Evolutionary conservation across 176 grass and related monocot genomes (phyloP).

Genomic region (Hsuehochloa calcarea): DNA sequence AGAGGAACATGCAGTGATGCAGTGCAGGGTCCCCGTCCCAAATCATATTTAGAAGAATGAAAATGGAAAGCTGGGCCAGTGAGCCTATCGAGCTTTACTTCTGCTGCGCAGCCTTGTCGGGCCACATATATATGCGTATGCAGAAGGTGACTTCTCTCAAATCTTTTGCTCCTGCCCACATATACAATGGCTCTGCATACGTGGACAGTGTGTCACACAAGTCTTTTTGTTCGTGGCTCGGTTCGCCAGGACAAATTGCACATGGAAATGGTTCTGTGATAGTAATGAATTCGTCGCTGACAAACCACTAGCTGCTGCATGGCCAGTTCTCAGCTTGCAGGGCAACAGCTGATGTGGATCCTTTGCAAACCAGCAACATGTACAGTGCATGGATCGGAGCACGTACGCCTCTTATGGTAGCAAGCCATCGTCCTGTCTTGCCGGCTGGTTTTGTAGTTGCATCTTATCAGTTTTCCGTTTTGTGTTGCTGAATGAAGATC

Average conservation of each 20-base stretch:
- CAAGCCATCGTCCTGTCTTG: background rate
- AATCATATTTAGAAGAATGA: slow-evolving; percentile 5
- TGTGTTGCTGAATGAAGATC: background rate
- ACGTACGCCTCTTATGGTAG: background rate
- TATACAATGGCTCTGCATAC: background rate
- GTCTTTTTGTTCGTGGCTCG: background rate
- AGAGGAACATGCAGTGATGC: background rate
- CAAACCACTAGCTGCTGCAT: background rate
- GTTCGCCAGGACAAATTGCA: background rate
- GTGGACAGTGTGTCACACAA: background rate
- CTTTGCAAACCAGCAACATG: background rate
- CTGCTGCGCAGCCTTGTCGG: slow-evolving; percentile 26
- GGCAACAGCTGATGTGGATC: background rate
- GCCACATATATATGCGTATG: slow-evolving; percentile 6
- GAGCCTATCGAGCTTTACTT: slow-evolving; percentile 5
- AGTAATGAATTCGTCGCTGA: background rate
- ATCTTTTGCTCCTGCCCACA: background rate
- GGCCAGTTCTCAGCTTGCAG: background rate
- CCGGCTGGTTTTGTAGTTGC: background rate
- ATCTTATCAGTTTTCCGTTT: background rate
- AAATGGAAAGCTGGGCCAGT: background rate
- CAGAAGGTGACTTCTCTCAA: slow-evolving; percentile 11
- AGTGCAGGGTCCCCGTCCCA: background rate
- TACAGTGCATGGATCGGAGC: background rate
- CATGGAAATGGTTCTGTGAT: background rate